Evolutionary conservation across 768 basidiomycete species (phyloP).

Genomic region (Auricularia sp.): DNA sequence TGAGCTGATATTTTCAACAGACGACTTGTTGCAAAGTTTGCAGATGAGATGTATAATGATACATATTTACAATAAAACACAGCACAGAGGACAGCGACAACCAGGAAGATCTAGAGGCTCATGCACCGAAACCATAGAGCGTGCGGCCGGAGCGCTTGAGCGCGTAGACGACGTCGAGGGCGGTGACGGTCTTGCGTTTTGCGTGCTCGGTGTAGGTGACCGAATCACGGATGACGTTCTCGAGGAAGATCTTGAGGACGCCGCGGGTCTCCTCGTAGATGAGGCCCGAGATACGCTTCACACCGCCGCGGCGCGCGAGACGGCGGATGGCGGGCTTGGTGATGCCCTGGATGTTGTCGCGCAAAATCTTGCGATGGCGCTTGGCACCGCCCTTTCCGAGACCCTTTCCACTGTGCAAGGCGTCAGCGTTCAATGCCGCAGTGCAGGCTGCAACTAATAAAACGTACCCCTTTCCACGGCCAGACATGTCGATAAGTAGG

Average conservation of each 20-base stretch:
- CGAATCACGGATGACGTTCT: constrained; percentile 36
- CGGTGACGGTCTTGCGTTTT: constrained; percentile 32
- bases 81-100: too few species aligned
- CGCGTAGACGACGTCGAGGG: constrained; percentile 38
- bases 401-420: constrained; percentile 10
- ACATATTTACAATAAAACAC: too few species aligned
- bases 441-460: constrained; percentile 3
- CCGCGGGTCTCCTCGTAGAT: constrained; percentile 42
- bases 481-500: constrained; percentile 28
- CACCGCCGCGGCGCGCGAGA: constrained; percentile 40
- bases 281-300: constrained; percentile 37
- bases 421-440: constrained; percentile 20
- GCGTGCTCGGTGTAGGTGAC: constrained; percentile 47
- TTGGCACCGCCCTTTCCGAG: constrained; percentile 11
- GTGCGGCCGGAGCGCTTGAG: constrained; percentile 41
- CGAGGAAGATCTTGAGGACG: constrained; percentile 38
- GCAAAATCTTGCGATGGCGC: constrained; percentile 16
- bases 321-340: constrained; percentile 37
- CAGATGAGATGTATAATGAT: too few species aligned
- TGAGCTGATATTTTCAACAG: too few species aligned
- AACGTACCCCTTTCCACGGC: constrained; percentile 27
- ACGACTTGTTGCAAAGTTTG: too few species aligned
- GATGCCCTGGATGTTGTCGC: constrained; percentile 24
- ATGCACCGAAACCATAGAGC: constrained; percentile 29
- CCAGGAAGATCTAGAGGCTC: too few species aligned